These are phyloP conservation scores for Cryphonectria parasitica DNA, from an alignment of 2,329 filamentous ascomycete genomes.

Conservation along the genomic window DNA sequence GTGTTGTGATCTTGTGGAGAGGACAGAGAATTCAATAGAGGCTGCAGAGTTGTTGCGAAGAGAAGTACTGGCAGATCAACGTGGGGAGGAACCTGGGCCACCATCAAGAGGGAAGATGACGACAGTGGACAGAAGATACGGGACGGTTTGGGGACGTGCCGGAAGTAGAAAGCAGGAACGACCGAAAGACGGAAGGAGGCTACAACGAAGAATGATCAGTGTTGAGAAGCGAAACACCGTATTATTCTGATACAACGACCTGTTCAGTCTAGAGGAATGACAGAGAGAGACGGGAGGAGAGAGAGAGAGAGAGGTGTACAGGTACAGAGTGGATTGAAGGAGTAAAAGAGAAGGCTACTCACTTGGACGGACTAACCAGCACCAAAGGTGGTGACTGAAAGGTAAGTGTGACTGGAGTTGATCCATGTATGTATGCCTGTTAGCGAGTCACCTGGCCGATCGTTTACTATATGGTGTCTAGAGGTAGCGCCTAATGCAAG, in stretches of 20 bases:
- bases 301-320: neutral
- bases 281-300: neutral
- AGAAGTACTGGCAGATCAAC: constrained; percentile 19
- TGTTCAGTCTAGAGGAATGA: neutral
- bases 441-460: constrained; percentile 4
- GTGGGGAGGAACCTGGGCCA: constrained; percentile 19
- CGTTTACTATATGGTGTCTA: neutral
- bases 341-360: constrained; percentile 16
- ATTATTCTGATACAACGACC: neutral
- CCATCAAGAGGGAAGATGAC: constrained; percentile 23
- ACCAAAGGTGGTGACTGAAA: constrained; percentile 16
- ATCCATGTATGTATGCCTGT: constrained; percentile 7
- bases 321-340: constrained; percentile 16
- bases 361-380: constrained; percentile 23
- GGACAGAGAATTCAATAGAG: constrained; percentile 3
- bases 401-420: constrained; percentile 19
- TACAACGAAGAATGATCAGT: constrained; percentile 14
- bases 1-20: neutral
- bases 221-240: constrained; percentile 11
- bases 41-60: constrained; percentile 11
- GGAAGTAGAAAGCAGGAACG: constrained; percentile 12
- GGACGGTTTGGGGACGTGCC: neutral
- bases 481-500: neutral
- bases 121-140: constrained; percentile 6
- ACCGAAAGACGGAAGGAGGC: constrained; percentile 1